phyloP scores from a whole-genome alignment of 2,329 filamentous ascomycete genomes.

The Escovopsis sp. region DNA sequence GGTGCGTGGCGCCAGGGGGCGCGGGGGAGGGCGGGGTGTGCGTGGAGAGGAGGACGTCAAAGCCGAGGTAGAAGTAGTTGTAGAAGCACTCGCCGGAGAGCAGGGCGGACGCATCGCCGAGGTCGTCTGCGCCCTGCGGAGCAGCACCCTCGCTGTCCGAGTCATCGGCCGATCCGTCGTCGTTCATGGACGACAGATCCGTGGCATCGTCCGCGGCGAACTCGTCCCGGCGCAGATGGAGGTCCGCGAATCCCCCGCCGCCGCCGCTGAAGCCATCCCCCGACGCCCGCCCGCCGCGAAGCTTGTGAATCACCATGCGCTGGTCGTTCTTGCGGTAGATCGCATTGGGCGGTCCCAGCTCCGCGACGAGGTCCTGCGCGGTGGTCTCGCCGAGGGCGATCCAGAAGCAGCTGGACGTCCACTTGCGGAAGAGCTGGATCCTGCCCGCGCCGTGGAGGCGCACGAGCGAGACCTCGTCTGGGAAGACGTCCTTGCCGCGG shows the following conservation, averaged over 20 bases:
- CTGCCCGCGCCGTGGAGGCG: slow-evolving; percentile 63
- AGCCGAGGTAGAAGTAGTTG: slow-evolving; percentile 93
- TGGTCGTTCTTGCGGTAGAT: slow-evolving; percentile 88
- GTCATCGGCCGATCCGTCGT: slow-evolving; percentile 56
- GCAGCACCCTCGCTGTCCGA: slow-evolving; percentile 42
- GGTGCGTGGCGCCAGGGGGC: slow-evolving; percentile 27
- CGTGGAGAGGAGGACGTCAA: slow-evolving; percentile 81
- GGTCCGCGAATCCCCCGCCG: slow-evolving; percentile 23
- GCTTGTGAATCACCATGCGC: slow-evolving; percentile 71
- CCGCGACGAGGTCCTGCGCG: slow-evolving; percentile 78
- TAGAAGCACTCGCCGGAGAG: slow-evolving; percentile 68
- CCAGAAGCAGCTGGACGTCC: slow-evolving; percentile 49
- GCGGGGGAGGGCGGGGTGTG: slow-evolving; percentile 49
- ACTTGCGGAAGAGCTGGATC: slow-evolving; percentile 62
- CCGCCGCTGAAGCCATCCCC: no score
- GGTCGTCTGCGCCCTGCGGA: slow-evolving; percentile 41
- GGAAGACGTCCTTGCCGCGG: slow-evolving; percentile 62
- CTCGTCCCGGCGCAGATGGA: slow-evolving; percentile 35
- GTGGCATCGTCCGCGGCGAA: slow-evolving; percentile 53
- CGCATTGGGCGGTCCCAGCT: slow-evolving; percentile 83
- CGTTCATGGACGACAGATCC: slow-evolving; percentile 60
- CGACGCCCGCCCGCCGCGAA: slow-evolving; percentile 36
- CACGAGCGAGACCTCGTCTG: slow-evolving; percentile 76
- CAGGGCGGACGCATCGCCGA: slow-evolving; percentile 29
- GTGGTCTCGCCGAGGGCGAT: slow-evolving; percentile 75